phyloP scores from a whole-genome alignment of 495 filamentous ascomycete genomes.

The Bathelium albidoporum region DNA sequence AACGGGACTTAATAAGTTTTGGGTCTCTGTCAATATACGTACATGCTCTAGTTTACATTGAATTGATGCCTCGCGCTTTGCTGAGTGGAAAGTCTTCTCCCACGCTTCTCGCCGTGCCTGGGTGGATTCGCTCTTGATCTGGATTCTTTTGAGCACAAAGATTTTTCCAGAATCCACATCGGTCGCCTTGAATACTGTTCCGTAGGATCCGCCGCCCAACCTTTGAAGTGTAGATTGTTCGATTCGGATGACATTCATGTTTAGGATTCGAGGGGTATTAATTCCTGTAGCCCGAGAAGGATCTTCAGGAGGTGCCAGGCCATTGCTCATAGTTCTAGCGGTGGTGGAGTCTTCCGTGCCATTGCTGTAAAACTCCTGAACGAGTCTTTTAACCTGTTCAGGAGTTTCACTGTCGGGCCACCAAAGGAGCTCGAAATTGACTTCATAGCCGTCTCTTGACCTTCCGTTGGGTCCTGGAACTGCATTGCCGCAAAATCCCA shows the following conservation, averaged over 20 bases:
- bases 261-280: neutral
- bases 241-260: neutral
- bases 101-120: neutral
- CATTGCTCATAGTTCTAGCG: neutral
- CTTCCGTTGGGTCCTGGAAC: neutral
- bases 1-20: neutral
- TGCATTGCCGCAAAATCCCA: neutral
- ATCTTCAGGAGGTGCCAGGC: neutral
- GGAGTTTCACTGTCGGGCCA: neutral
- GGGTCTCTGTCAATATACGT: neutral
- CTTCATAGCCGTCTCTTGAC: neutral
- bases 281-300: neutral
- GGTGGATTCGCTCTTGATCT: neutral
- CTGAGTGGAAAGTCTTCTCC: neutral
- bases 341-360: neutral
- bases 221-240: neutral
- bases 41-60: neutral
- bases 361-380: neutral
- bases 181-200: neutral
- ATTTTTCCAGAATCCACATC: neutral
- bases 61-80: neutral
- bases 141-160: neutral
- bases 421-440: neutral
- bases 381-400: neutral
- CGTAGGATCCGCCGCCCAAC: neutral